Percentiles rank a stretch among this genome's conserved stretches.
Evolutionary conservation across 495 filamentous ascomycete species (phyloP).

Genomic region (Aspergillus conjunctus): DNA sequence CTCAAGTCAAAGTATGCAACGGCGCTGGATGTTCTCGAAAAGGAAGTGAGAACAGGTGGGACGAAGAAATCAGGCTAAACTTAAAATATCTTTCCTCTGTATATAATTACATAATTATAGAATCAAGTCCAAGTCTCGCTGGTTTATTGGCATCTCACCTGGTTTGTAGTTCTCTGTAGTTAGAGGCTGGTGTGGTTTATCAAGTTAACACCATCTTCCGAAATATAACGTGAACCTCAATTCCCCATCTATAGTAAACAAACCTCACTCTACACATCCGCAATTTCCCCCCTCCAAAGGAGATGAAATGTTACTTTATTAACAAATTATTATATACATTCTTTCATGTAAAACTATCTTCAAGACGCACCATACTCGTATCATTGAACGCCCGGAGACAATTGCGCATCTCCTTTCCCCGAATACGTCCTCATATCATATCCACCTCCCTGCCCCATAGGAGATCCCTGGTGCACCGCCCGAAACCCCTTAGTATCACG

Average conservation of each 20-base stretch:
- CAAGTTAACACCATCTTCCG: no score
- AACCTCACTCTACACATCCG: no score
- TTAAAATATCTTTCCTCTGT: constrained; percentile 1
- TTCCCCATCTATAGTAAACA: no score
- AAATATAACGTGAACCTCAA: no score
- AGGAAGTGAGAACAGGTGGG: constrained; percentile 37
- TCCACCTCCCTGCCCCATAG: background rate
- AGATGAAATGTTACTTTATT: no score
- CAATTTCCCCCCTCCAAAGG: no score
- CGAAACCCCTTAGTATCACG: background rate
- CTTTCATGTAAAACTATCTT: no score
- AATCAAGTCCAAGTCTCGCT: background rate
- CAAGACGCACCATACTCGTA: no score
- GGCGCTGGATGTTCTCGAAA: constrained; percentile 55
- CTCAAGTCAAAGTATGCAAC: constrained; percentile 59
- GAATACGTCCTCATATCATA: background rate
- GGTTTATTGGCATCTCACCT: background rate
- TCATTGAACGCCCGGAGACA: no score
- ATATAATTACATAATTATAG: constrained; percentile 2
- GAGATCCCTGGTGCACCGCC: background rate
- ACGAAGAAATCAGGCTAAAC: constrained; percentile 8
- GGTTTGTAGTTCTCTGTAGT: background rate
- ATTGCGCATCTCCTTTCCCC: no score
- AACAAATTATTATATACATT: no score
- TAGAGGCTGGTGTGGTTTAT: no score